phyloP scores from a whole-genome alignment of 306 rosid species.

The Castanospermum australe region DNA sequence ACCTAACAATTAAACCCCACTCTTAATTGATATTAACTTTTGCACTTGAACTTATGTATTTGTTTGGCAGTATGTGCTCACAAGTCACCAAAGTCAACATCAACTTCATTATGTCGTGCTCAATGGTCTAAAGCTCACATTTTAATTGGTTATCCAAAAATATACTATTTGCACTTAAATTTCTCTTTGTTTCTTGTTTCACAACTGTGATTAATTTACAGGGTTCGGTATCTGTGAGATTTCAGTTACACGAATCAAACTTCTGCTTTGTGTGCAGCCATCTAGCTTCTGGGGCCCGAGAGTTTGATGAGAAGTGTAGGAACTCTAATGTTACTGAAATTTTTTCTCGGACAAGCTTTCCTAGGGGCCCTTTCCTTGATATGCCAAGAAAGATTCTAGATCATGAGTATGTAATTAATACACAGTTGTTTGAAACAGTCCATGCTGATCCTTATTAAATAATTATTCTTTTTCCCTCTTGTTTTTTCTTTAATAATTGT shows the following conservation, averaged over 20 bases:
- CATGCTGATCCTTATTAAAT: constrained; percentile 22
- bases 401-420: constrained; percentile 60
- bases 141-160: neutral
- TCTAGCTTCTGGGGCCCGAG: constrained; percentile 82
- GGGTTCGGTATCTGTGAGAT: constrained; percentile 90
- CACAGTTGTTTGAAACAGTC: constrained; percentile 27
- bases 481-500: constrained; percentile 20
- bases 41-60: neutral
- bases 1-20: constrained; percentile 29
- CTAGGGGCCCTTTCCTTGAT: constrained; percentile 61
- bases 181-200: neutral
- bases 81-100: constrained; percentile 22
- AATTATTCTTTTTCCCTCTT: neutral
- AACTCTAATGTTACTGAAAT: constrained; percentile 77
- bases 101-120: neutral
- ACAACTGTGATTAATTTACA: constrained; percentile 39
- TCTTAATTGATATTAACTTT: neutral
- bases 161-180: neutral
- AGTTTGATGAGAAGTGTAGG: constrained; percentile 71
- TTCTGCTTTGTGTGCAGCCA: constrained; percentile 91
- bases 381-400: constrained; percentile 74
- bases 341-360: constrained; percentile 67
- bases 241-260: constrained; percentile 70
- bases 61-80: neutral
- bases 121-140: constrained; percentile 5